Evolutionary conservation across 176 grass and related monocot genomes (phyloP), one percentile per base, ranked within the genome.

Genomic region (Aegilops bicornis): DNA sequence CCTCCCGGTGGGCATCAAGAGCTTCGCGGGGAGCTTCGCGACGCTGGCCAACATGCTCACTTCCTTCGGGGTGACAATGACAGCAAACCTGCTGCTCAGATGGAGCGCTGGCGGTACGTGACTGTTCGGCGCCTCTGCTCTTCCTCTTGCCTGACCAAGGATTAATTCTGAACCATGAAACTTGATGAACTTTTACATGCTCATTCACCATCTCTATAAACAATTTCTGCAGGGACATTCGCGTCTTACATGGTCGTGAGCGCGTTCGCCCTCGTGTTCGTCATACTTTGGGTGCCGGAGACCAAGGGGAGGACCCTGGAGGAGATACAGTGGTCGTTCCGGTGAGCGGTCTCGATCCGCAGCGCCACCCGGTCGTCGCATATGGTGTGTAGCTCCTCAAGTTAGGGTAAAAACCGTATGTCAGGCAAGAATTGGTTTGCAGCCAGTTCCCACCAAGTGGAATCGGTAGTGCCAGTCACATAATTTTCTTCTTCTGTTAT

Each of bases 221-320:
- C 29, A 80, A 68, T 52, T n/a, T n/a, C n/a, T 68, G 81, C 86
- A 98, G 95, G 95, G 16, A 98, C 95, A 3, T 98, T 98, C 64
- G 32, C 86, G 33, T 59, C 78, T 22, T 98, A 98, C 85, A 88
- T 80, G 80, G 69, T 89, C 30, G 91, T 98, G 73, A 91, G 93
- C 42, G 66, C 48, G 20, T 82, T 93, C 71, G 82, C 91, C 10
- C 85, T 98, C 14, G 71, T 95, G 63, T 98, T 95, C 64, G 86
- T 95, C 7, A 78, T 93, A 23, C 40, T 95, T 70, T 95, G 95
- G 95, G 95, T 98, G 72, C 95, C 95, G 2, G 96, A 94, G 86
- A 98, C 96, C 47, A 98, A 98, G 86, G 96, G 96, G 74, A 96
- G 91, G 92, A 96, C 93, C 22, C 91, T 98, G 0, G 96, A 98